phyloP scores from a whole-genome alignment of 2,329 filamentous ascomycete species.

The Neurospora sp. region DNA sequence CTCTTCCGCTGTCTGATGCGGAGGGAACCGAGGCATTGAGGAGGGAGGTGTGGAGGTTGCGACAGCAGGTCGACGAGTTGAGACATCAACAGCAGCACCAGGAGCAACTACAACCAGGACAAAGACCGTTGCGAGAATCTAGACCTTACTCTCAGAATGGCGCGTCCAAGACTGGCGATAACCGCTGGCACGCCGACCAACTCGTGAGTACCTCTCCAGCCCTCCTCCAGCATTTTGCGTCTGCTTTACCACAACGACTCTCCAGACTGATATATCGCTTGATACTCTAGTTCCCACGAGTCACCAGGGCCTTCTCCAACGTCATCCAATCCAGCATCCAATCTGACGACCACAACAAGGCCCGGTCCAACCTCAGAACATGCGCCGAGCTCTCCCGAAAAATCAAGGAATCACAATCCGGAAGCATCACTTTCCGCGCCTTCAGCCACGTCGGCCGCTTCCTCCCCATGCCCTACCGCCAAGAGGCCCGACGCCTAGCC shows the following conservation, averaged over 20 bases:
- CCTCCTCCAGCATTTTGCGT: background rate
- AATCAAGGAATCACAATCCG: background rate
- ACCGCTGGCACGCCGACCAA: background rate
- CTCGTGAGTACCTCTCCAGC: background rate
- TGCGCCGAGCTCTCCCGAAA: background rate
- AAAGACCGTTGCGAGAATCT: background rate
- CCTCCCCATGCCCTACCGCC: background rate
- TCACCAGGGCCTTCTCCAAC: background rate
- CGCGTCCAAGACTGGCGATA: background rate
- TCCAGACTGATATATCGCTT: background rate
- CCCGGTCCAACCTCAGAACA: background rate
- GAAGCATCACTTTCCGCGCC: background rate
- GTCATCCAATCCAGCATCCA: too few relatives aligned
- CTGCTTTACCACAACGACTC: background rate
- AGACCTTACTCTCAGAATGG: background rate
- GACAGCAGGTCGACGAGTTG: background rate
- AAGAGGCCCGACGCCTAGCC: background rate
- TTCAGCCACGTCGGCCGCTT: background rate
- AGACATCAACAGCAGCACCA: background rate
- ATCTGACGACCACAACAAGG: background rate
- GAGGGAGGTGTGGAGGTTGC: background rate
- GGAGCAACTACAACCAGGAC: background rate
- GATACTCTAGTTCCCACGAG: background rate
- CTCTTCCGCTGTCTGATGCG: background rate
- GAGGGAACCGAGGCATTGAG: background rate